These are phyloP conservation scores for Syncephalastrum racemosum DNA, from an alignment of 371 early-diverging fungal genomes.

Conservation along the genomic window DNA sequence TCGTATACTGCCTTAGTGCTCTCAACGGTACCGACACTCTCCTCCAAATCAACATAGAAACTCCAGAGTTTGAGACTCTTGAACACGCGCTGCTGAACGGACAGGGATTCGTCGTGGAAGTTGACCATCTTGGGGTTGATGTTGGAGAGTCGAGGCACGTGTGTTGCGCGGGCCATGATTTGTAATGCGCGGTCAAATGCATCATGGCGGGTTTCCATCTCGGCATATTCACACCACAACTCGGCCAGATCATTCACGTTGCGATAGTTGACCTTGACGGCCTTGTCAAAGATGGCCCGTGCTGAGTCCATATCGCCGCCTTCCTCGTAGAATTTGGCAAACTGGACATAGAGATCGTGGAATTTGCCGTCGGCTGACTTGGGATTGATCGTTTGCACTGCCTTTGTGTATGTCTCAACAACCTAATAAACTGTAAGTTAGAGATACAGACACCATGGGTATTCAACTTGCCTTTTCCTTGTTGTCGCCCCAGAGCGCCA, in stretches of 20 bases:
- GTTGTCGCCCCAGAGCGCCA: constrained; percentile 66
- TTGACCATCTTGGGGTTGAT: constrained; percentile 48
- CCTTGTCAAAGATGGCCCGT: constrained; percentile 83
- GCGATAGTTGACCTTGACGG: constrained; percentile 77
- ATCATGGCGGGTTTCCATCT: constrained; percentile 84
- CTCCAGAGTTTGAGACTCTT: constrained; percentile 92
- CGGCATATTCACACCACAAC: constrained; percentile 93
- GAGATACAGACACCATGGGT: neutral
- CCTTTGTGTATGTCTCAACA: constrained; percentile 78
- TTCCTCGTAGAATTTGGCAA: constrained; percentile 82
- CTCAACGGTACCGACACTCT: constrained; percentile 86
- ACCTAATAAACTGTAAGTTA: constrained; percentile 21
- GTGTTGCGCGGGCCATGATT: constrained; percentile 78
- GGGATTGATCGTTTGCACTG: constrained; percentile 76
- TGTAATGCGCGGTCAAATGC: constrained; percentile 67
- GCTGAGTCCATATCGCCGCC: constrained; percentile 65
- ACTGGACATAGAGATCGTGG: constrained; percentile 81
- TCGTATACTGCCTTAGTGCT: constrained; percentile 89
- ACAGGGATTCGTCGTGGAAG: constrained; percentile 64
- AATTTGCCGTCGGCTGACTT: constrained; percentile 81
- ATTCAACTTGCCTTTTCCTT: constrained; percentile 41
- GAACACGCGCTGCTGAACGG: constrained; percentile 86
- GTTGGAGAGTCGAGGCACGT: constrained; percentile 47
- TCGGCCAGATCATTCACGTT: constrained; percentile 85
- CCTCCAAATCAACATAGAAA: constrained; percentile 93